Evolutionary conservation across 208 protist genomes (phyloP), one percentile per base, ranked within the genome.

Genomic region (Spongospora subterranea): DNA sequence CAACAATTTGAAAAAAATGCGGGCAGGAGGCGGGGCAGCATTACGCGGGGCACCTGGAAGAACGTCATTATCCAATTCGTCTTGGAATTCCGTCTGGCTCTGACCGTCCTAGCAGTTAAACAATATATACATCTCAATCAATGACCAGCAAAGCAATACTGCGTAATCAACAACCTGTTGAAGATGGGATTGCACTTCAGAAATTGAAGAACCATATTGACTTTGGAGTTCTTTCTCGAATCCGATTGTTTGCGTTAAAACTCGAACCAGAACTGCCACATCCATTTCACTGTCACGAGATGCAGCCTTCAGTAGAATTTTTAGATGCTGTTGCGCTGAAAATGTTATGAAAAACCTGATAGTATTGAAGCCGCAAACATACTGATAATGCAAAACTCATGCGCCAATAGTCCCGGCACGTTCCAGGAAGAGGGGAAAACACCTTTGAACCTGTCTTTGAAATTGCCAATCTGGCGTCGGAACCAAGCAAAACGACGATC

Each of bases 181-280:
- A n/a, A n/a, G n/a, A n/a, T n/a, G n/a, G n/a, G n/a, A n/a, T n/a
- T n/a, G n/a, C n/a, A 24, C 24, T 60, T 60, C 50, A 60, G 50
- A 24, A 29, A 24, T 60, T 24, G 6, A 6, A 60, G 6, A 29
- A 60, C 13, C 6, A 60, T 60, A 60, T 29, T 60, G 50, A 60
- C 71, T 6, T 43, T 82, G 71, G 13, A 82, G n/a, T 13, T 82
- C 71, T 35, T 43, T 82, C 71, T 82, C 71, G n/a, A 82, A 82
- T 6, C 17, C 35, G 71, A 82, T 82, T 43, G 71, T 82, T n/a
- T 82, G n/a, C 17, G 71, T 82, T 6, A 82, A 35, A 82, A 82
- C 40, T 35, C n/a, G 6, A n/a, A 82, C 71, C 6, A 82, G 6
- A 40, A 35, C 6, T 20, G 71, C n/a, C 17, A 82, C 71, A 35